Percentiles rank a stretch among this genome's conserved stretches.
Conservation (phyloP, 2,329 filamentous ascomycete genomes). For the Penicillium digitatum region DNA sequence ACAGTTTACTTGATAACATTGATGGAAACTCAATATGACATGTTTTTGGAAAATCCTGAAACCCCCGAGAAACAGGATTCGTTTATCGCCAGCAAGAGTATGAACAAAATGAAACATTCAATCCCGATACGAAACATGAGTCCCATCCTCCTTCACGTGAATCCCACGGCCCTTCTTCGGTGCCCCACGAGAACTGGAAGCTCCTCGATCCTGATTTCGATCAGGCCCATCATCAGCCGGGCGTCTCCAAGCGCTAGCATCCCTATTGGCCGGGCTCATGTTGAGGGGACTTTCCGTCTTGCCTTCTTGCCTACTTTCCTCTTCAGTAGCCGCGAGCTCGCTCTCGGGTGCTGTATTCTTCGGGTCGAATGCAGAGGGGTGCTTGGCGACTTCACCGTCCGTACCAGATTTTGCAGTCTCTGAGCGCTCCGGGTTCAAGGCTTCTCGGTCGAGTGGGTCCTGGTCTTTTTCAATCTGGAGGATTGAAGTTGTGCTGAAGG, state of each 20-base stretch:
- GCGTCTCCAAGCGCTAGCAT: conserved; percentile 51
- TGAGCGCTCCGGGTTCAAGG: conserved; percentile 60
- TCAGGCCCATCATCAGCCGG: conserved; percentile 44
- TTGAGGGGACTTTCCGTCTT: conserved; percentile 52
- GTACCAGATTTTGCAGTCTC: conserved; percentile 67
- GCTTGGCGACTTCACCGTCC: conserved; percentile 56
- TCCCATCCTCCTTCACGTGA: conserved; percentile 25
- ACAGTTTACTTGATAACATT: neutral
- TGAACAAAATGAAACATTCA: conserved; percentile 1
- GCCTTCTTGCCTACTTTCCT: conserved; percentile 41
- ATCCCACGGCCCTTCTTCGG: conserved; percentile 35
- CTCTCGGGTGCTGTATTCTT: conserved; percentile 63
- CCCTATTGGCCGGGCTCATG: conserved; percentile 58
- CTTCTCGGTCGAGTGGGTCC: conserved; percentile 50
- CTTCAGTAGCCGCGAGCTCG: conserved; percentile 38
- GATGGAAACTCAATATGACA: neutral
- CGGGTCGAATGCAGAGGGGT: conserved; percentile 66
- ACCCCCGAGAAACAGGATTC: neutral
- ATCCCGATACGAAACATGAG: conserved; percentile 20
- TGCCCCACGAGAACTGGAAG: conserved; percentile 38
- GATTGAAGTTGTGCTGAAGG: conserved; percentile 9
- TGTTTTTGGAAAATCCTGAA: neutral
- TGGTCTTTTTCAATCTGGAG: conserved; percentile 9
- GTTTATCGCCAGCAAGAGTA: neutral
- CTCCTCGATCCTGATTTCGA: conserved; percentile 36